Conservation (phyloP, 2,329 filamentous ascomycete genomes). For the Herpotrichia juniperi region DNA sequence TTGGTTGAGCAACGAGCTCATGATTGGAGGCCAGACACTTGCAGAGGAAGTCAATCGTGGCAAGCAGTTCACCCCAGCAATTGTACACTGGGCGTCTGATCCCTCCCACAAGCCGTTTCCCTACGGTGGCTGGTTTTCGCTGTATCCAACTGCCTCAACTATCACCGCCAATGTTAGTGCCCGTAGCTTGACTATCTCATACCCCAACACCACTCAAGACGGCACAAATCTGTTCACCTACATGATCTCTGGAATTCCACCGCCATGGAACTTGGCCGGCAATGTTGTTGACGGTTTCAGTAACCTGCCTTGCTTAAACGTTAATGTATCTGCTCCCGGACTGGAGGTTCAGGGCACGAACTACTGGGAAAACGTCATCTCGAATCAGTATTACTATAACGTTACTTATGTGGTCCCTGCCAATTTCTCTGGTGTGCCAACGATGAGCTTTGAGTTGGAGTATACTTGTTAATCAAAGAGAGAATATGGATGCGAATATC, state of each 20-base stretch:
- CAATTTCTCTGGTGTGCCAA: slow-evolving; percentile 48
- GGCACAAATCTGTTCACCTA: slow-evolving; percentile 26
- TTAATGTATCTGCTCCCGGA: slow-evolving; percentile 48
- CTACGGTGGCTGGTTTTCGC: slow-evolving; percentile 48
- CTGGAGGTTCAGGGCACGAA: slow-evolving; percentile 43
- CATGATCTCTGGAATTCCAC: slow-evolving; percentile 14
- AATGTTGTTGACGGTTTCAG: slow-evolving; percentile 17
- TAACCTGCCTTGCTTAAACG: slow-evolving; percentile 44
- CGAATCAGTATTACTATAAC: slow-evolving; percentile 54
- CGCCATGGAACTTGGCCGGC: slow-evolving; percentile 20
- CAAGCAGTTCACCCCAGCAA: slow-evolving; percentile 48
- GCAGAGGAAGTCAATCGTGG: slow-evolving; percentile 21
- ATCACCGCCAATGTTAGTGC: slow-evolving; percentile 48
- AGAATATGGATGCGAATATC: not conserved
- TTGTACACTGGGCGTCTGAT: slow-evolving; percentile 55
- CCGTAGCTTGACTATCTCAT: slow-evolving; percentile 22
- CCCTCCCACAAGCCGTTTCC: slow-evolving; percentile 47
- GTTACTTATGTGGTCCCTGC: slow-evolving; percentile 53
- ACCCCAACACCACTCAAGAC: slow-evolving; percentile 25
- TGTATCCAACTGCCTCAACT: slow-evolving; percentile 53
- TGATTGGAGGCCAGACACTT: slow-evolving; percentile 45
- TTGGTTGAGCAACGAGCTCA: slow-evolving; percentile 51
- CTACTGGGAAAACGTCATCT: slow-evolving; percentile 49
- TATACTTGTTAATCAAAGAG: slow-evolving; percentile 40
- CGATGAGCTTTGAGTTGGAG: slow-evolving; percentile 41